Percentiles rank a stretch among this genome's conserved stretches.
Conservation (phyloP, 768 basidiomycete species). For the Daedaleopsis nitida region DNA sequence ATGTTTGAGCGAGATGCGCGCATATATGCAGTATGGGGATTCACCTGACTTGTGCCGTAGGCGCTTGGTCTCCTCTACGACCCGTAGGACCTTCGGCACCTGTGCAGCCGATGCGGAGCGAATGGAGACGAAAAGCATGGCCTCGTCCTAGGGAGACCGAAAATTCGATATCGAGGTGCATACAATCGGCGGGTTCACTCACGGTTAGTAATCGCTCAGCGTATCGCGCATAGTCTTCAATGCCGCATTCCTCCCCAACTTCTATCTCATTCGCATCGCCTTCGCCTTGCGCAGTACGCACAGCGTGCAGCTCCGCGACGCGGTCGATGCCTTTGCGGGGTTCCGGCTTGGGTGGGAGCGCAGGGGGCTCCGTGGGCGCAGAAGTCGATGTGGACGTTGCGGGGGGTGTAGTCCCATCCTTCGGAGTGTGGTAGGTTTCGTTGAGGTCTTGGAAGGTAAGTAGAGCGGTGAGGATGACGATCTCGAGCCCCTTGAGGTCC, state of each 20-base stretch:
- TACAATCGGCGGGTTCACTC: conserved; percentile 17
- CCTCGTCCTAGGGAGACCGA: conserved; percentile 57
- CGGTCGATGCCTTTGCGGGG: conserved; percentile 68
- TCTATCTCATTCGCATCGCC: conserved; percentile 78
- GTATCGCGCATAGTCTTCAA: conserved; percentile 71
- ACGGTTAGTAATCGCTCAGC: conserved; percentile 67
- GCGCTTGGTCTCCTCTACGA: conserved; percentile 82
- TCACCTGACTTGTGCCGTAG: conserved; percentile 72
- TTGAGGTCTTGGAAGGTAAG: conserved; percentile 77
- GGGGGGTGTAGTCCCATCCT: conserved; percentile 11
- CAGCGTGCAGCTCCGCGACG: conserved; percentile 70
- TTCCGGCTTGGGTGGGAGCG: conserved; percentile 49
- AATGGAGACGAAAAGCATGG: conserved; percentile 78
- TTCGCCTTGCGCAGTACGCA: conserved; percentile 36
- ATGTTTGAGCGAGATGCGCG: neutral
- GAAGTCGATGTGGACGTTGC: conserved; percentile 5
- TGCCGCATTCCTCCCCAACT: conserved; percentile 62
- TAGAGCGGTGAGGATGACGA: conserved; percentile 74
- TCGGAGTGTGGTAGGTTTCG: conserved; percentile 48
- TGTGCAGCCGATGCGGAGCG: conserved; percentile 61
- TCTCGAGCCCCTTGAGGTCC: conserved; percentile 85
- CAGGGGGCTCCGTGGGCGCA: conserved; percentile 19
- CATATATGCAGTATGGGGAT: conserved; percentile 13
- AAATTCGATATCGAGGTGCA: neutral
- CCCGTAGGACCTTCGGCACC: conserved; percentile 78